phyloP scores from a whole-genome alignment of 78 protist genomes.

The Salpingoeca rosetta region DNA sequence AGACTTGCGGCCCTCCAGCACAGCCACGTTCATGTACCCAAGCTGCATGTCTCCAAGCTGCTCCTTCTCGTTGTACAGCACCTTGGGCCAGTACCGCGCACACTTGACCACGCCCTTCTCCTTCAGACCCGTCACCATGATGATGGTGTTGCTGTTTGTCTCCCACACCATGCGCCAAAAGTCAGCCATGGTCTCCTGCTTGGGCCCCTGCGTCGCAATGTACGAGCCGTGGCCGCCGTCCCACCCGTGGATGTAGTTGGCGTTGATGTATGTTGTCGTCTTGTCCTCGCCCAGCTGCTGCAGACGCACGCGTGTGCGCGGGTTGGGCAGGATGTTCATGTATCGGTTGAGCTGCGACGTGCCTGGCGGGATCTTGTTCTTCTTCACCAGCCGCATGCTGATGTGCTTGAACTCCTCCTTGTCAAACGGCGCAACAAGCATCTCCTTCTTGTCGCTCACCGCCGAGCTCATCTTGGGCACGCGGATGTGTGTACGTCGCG shows the following conservation, averaged over 20 bases:
- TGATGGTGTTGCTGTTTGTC: constrained; percentile 12
- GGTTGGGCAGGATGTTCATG: background rate
- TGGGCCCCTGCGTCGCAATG: constrained; percentile 49
- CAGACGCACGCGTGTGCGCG: background rate
- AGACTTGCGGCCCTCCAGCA: background rate
- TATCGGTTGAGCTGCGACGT: background rate
- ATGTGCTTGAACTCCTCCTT: background rate
- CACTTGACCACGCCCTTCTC: background rate
- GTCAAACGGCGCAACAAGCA: background rate
- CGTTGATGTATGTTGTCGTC: background rate
- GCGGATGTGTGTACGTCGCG: too few species aligned
- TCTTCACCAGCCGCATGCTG: background rate
- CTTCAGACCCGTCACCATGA: background rate
- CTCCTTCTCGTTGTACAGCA: background rate
- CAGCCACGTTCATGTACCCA: background rate
- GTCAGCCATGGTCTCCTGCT: constrained; percentile 25
- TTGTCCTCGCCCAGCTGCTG: background rate
- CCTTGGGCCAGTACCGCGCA: background rate
- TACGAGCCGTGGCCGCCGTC: constrained; percentile 1
- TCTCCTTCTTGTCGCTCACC: too few species aligned
- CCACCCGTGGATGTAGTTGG: background rate
- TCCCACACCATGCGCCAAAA: constrained; percentile 66
- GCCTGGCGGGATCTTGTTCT: background rate
- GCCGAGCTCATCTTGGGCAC: too few species aligned
- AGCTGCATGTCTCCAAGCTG: background rate